Evolutionary conservation across 768 basidiomycete species (phyloP).

Genomic region (Pleurotus platypus): DNA sequence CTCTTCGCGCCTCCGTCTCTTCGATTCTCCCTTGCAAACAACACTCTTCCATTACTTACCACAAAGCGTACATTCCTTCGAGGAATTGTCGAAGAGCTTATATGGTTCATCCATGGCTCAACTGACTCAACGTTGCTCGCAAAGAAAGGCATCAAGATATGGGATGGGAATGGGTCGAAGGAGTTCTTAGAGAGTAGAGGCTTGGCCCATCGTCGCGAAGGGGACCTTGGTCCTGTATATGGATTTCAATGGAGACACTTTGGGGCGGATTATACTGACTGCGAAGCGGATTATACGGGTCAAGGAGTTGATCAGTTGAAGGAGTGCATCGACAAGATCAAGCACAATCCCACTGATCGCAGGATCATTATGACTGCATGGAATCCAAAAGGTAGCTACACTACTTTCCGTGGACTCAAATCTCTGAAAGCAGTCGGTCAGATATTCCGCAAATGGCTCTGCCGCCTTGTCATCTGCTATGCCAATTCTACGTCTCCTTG

Average conservation of each 20-base stretch:
- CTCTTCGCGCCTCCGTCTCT: slow-evolving; percentile 89
- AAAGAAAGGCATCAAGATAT: slow-evolving; percentile 87
- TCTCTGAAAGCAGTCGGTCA: slow-evolving; percentile 24
- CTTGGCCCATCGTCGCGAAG: slow-evolving; percentile 78
- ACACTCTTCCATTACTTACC: slow-evolving; percentile 83
- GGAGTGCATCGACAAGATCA: slow-evolving; percentile 90
- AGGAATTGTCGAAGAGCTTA: slow-evolving; percentile 88
- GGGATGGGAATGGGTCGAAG: slow-evolving; percentile 94
- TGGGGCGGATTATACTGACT: slow-evolving; percentile 77
- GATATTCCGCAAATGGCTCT: slow-evolving; percentile 95
- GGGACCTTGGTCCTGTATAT: slow-evolving; percentile 95
- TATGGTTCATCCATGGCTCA: slow-evolving; percentile 88
- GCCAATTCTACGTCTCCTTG: slow-evolving; percentile 97
- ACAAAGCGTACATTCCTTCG: slow-evolving; percentile 93
- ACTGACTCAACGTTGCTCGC: slow-evolving; percentile 80
- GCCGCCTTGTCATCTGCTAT: slow-evolving; percentile 98
- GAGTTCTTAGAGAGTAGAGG: slow-evolving; percentile 85
- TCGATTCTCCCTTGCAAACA: slow-evolving; percentile 80
- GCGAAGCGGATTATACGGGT: slow-evolving; percentile 72
- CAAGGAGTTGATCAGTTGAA: slow-evolving; percentile 90
- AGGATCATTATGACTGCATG: slow-evolving; percentile 94
- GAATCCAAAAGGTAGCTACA: slow-evolving; percentile 89
- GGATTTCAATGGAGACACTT: slow-evolving; percentile 98
- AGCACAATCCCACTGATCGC: slow-evolving; percentile 87
- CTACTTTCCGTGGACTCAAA: neutral